These are phyloP conservation scores for Alternaria sp. DNA, from an alignment of 2,329 filamentous ascomycete species.

Conservation along the genomic window DNA sequence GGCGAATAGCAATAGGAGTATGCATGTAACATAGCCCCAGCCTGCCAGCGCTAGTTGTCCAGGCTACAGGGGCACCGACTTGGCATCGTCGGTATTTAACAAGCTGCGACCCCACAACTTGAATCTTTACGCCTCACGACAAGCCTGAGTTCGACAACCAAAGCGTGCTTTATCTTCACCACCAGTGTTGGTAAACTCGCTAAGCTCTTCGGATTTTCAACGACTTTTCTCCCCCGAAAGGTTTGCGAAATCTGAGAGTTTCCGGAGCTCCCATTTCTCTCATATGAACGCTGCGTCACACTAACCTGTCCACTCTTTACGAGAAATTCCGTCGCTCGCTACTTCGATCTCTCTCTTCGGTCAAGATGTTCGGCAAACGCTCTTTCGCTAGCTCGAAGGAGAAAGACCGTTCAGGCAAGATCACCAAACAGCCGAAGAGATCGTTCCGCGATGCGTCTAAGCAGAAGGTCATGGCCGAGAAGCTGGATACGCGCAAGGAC, in stretches of 20 bases:
- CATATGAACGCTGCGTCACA: conserved; percentile 63
- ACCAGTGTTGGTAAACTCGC: conserved; percentile 44
- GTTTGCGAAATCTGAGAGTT: conserved; percentile 54
- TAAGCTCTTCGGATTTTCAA: conserved; percentile 49
- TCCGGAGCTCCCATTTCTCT: conserved; percentile 59
- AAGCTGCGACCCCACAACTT: conserved; percentile 40
- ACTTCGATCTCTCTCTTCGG: conserved; percentile 54
- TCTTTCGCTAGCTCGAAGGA: conserved; percentile 81
- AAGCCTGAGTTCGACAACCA: conserved; percentile 53
- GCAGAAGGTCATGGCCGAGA: conserved; percentile 76
- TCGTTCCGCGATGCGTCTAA: conserved; percentile 80
- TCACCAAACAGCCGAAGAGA: conserved; percentile 80
- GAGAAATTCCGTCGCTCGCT: conserved; percentile 55
- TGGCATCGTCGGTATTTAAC: conserved; percentile 44
- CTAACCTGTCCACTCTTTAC: conserved; percentile 58
- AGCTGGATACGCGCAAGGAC: conserved; percentile 68
- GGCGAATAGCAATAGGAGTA: conserved; percentile 36
- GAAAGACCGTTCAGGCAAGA: conserved; percentile 88
- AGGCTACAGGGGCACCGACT: conserved; percentile 41
- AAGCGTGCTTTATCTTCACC: conserved; percentile 49
- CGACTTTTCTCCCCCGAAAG: conserved; percentile 46
- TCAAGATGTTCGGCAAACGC: conserved; percentile 84
- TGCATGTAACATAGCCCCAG: conserved; percentile 41
- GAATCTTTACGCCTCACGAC: conserved; percentile 49
- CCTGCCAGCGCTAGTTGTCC: conserved; percentile 37